Conservation (phyloP, 2,329 filamentous ascomycete genomes). For the Diaporthe ilicicola region DNA sequence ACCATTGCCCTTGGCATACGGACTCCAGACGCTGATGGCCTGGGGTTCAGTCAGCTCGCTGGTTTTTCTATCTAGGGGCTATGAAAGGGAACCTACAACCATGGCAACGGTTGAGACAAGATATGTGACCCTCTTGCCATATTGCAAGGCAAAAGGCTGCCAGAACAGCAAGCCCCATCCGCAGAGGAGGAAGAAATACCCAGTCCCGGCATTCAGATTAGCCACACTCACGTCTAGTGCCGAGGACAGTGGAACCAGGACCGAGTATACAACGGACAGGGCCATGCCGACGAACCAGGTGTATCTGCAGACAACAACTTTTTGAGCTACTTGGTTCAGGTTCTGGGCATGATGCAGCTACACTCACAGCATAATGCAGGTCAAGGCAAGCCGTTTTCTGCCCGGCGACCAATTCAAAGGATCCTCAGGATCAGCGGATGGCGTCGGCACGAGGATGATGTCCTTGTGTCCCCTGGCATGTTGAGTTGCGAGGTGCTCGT, state of each 20-base stretch:
- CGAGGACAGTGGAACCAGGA: constrained; percentile 28
- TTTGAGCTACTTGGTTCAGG: not conserved
- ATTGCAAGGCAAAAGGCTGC: constrained; percentile 55
- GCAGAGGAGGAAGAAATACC: constrained; percentile 49
- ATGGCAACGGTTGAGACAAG: constrained; percentile 34
- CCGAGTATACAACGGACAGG: constrained; percentile 31
- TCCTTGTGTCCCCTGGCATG: constrained; percentile 42
- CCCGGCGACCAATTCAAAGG: constrained; percentile 48
- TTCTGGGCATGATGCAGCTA: not conserved
- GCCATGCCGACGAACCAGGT: constrained; percentile 35
- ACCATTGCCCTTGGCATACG: constrained; percentile 38
- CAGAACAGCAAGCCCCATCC: constrained; percentile 55
- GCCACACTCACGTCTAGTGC: constrained; percentile 33
- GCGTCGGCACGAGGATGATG: constrained; percentile 51
- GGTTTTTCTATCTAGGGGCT: not conserved
- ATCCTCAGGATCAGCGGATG: constrained; percentile 50
- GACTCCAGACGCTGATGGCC: constrained; percentile 32
- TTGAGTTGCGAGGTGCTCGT: constrained; percentile 39
- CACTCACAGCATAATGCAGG: constrained; percentile 39
- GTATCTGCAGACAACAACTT: constrained; percentile 22
- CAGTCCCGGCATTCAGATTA: constrained; percentile 39
- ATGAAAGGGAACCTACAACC: constrained; percentile 23
- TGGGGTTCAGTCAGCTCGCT: not conserved
- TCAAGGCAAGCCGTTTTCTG: constrained; percentile 34
- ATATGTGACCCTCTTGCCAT: constrained; percentile 44